A percentile compares a stretch with the other conserved stretches of the same genome.
These are phyloP conservation scores for Rhododendron ferrugineum DNA, from an alignment of 148 eudicot species.

Conservation along the genomic window DNA sequence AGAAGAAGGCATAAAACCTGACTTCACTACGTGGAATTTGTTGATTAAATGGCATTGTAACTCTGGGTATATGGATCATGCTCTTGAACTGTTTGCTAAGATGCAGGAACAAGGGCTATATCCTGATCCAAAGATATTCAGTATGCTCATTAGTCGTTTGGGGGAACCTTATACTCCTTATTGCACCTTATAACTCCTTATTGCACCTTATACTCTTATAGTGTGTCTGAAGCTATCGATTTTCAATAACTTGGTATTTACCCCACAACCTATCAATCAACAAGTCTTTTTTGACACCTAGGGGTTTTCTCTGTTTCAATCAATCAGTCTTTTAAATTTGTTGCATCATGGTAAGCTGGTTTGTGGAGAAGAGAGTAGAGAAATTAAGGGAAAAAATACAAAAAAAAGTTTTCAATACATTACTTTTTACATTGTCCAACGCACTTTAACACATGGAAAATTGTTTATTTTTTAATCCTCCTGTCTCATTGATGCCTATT, in stretches of 20 bases:
- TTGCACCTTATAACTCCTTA: no score
- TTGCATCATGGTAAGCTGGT: neutral
- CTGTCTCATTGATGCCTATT: no score
- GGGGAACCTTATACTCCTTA: slow-evolving; percentile 31
- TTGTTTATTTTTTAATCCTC: no score
- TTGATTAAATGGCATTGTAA: slow-evolving; percentile 75
- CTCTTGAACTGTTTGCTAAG: slow-evolving; percentile 52
- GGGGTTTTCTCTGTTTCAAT: neutral
- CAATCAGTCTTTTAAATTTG: neutral
- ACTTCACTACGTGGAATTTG: slow-evolving; percentile 68
- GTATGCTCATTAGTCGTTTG: slow-evolving; percentile 46
- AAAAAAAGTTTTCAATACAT: no score
- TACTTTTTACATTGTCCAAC: no score
- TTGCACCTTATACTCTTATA: no score
- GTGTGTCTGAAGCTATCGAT: neutral
- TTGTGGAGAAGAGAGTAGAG: neutral
- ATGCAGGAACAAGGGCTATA: slow-evolving; percentile 88
- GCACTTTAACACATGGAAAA: no score
- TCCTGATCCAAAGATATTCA: slow-evolving; percentile 86
- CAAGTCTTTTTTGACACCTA: neutral
- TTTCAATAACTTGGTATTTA: no score
- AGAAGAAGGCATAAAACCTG: slow-evolving; percentile 51
- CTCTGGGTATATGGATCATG: slow-evolving; percentile 46
- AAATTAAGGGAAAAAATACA: neutral
- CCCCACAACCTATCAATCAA: neutral